These are phyloP conservation scores for Lactarius sanguifluus DNA, from an alignment of 768 basidiomycete species.

Conservation along the genomic window DNA sequence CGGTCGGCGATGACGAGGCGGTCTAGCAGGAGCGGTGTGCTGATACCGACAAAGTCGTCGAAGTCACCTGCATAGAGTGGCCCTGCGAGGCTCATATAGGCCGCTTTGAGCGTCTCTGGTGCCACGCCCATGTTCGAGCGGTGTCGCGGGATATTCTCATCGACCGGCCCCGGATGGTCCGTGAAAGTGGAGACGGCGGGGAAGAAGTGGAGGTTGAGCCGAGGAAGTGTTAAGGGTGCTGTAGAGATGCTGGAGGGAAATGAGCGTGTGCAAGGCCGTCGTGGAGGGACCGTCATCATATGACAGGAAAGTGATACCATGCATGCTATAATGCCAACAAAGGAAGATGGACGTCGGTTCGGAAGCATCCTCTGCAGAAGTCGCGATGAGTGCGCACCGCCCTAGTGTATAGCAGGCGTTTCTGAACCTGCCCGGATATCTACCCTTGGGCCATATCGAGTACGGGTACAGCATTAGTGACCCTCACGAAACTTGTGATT, in stretches of 20 bases:
- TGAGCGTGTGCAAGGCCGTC: slow-evolving; percentile 63
- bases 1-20: slow-evolving; percentile 77
- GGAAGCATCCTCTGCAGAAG: not conserved
- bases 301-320: slow-evolving; percentile 59
- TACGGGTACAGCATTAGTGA: no score
- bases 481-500: no score
- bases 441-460: no score
- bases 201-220: slow-evolving; percentile 50
- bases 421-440: no score
- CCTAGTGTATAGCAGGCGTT: slow-evolving; percentile 9
- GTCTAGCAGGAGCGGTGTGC: slow-evolving; percentile 72
- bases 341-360: not conserved
- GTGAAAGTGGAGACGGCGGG: slow-evolving; percentile 65
- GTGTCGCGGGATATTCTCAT: slow-evolving; percentile 32
- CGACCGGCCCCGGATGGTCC: slow-evolving; percentile 41
- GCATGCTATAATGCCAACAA: slow-evolving; percentile 44
- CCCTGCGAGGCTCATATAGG: slow-evolving; percentile 63
- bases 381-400: slow-evolving; percentile 30
- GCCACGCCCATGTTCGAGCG: slow-evolving; percentile 36
- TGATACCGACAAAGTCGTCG: slow-evolving; percentile 67
- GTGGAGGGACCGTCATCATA: slow-evolving; percentile 37
- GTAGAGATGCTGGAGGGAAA: slow-evolving; percentile 77
- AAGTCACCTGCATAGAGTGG: slow-evolving; percentile 64
- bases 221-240: slow-evolving; percentile 51
- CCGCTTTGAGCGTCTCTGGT: slow-evolving; percentile 50